These are phyloP conservation scores for Eleusine coracana DNA, from an alignment of 176 grass and related monocot genomes.

Conservation along the genomic window DNA sequence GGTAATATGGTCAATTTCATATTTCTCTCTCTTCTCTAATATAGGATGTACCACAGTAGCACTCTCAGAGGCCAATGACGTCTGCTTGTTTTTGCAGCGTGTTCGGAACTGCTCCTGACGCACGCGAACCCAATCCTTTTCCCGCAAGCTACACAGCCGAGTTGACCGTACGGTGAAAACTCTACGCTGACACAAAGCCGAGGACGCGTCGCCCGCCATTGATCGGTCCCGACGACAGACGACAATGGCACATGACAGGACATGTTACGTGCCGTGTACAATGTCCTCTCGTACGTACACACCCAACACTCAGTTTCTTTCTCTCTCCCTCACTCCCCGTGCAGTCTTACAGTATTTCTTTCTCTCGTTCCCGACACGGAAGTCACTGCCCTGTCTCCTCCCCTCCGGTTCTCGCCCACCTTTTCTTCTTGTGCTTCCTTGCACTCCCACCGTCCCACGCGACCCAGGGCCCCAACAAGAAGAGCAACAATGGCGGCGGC, in stretches of 20 bases:
- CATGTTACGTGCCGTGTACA: slow-evolving; percentile 4
- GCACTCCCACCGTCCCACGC: too few species aligned
- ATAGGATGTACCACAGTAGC: too few species aligned
- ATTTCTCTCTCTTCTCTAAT: too few species aligned
- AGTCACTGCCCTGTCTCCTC: slow-evolving; percentile 3
- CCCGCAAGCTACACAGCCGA: neutral
- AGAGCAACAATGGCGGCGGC: too few species aligned
- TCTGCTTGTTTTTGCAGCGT: too few species aligned
- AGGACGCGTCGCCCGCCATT: too few species aligned
- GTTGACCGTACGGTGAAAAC: neutral
- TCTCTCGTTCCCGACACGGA: slow-evolving; percentile 12
- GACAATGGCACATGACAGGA: slow-evolving; percentile 2
- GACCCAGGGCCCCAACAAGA: neutral
- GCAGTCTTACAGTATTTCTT: slow-evolving; percentile 21
- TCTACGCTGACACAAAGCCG: too few species aligned
- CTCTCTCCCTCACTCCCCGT: slow-evolving; percentile 38
- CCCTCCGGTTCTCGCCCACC: neutral
- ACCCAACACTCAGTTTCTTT: too few species aligned
- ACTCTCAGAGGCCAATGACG: too few species aligned
- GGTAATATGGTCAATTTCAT: too few species aligned
- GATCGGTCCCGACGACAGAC: neutral
- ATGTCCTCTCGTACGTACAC: slow-evolving; percentile 26
- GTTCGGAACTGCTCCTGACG: neutral
- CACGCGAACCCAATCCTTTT: neutral
- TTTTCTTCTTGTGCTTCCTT: neutral